Base-by-base conservation (phyloP, 345 rosid species). In the Microcos paniculata region DNA sequence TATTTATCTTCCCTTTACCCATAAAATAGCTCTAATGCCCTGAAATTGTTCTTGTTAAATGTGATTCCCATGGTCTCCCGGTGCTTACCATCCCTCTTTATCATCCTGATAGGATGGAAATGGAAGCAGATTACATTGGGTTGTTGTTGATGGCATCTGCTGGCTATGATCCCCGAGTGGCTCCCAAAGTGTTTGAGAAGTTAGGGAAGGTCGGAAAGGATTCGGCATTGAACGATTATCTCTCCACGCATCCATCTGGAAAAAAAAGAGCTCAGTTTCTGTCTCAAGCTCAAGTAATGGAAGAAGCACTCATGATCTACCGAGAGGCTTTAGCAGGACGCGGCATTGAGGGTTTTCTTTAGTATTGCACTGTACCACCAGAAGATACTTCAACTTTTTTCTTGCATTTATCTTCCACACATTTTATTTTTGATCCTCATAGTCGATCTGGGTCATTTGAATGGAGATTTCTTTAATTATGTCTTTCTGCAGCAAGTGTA, bases 211-310 rank as follows among this genome's bases (percentile, higher is more conserved):
- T 92, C 2, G 72, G 83, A 6, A 94, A 96, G 24, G 86, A 84
- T 0, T 85, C 83, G 2, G 52, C 76, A 2, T 58, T 90, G 2
- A 77, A 78, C 74, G 91, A 96, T 75, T 93, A 96, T 78, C 87
- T 96, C 10, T 90, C 97, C 3, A 93, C 97, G n/a, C 99, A 96
- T 82, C 99, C 97, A 14, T 96, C 99, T 2, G 97, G 97, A 28
- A 90, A 84, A 88, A 90, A 85, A 86, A 88, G 99, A 80, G 87
- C 98, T 46, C 77, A 86, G 66, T 77, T 89, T 79, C 84, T 93
- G 70, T 90, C 94, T 65, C 85, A 85, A 73, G 96, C 99, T 59
- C 31, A 89, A 71, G 96, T 93, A 81, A 96, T 93, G 98, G 94
- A 92, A 78, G 99, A 93, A 84, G 99, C 98, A 48, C 83, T 93